Evolutionary conservation across 2,329 filamentous ascomycete species (phyloP), one percentile per base, ranked within the genome.

Genomic region (Oidium heveae): DNA sequence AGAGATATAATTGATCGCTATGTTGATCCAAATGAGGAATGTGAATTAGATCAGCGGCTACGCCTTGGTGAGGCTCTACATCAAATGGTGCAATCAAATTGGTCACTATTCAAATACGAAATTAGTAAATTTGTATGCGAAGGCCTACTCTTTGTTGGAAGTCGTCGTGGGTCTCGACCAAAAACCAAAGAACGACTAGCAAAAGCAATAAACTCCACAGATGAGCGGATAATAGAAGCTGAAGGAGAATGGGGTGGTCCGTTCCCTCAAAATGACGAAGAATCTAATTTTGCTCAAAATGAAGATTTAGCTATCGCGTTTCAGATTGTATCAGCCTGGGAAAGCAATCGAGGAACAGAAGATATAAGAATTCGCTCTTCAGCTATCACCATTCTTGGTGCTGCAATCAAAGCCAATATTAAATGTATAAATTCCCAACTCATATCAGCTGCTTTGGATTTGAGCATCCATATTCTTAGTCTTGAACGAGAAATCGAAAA

Each of bases 291-390:
- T 20, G 13, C 10, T n/a, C 52, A 57, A n/a, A 16, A 32, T 16
- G 56, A 58, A 20, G 61, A 64, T 13, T 72, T 72, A 55, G 77
- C 71, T 33, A 70, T 73, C 50, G 63, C 81, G 13, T 68, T 71
- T 22, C 70, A 72, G 56, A 84, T 86, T 56, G 70, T 85, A 0
- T 68, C 72, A 15, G 80, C 79, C 0, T 86, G 82, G 82, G 73
- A 80, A 59, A 74, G 78, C 57, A 79, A 76, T 55, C 68, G 72
- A 16, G 80, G 79, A 0, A 72, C 73, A 56, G 82, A 86, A 63
- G 82, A 86, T 61, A 69, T 85, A 13, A 73, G 83, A 4, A 74
- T 87, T 59, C 76, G 83, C 0, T 69, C 80, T 15, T 85, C 82
- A 22, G 79, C 82, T 4, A 65, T 87, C 7, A 82, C 80, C 4